A percentile compares a stretch with the other conserved stretches of the same genome.
These are phyloP conservation scores for Mitragyna speciosa DNA, from an alignment of 257 asterid species.

Conservation along the genomic window DNA sequence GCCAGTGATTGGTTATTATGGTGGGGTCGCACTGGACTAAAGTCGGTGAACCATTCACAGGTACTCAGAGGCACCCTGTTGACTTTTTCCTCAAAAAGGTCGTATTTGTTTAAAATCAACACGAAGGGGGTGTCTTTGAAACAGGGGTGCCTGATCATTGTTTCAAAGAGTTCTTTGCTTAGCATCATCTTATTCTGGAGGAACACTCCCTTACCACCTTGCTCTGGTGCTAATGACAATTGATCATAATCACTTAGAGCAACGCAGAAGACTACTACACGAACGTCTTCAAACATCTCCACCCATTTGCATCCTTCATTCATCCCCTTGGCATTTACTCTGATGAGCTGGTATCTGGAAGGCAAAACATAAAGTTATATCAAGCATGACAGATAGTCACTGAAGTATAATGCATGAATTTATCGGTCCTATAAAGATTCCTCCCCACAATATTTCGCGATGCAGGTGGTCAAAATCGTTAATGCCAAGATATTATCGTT, in stretches of 20 bases:
- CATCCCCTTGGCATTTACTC: slow-evolving; percentile 85
- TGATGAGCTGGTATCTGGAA: slow-evolving; percentile 78
- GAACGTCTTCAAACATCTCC: slow-evolving; percentile 95
- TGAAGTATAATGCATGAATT: background rate
- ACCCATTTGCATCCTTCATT: slow-evolving; percentile 91
- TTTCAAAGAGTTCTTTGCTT: slow-evolving; percentile 66
- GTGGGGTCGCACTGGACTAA: slow-evolving; percentile 67
- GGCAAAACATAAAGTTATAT: slow-evolving; percentile 3
- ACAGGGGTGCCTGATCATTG: slow-evolving; percentile 68
- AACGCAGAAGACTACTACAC: slow-evolving; percentile 69
- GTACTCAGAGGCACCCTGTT: slow-evolving; percentile 54
- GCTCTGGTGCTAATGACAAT: slow-evolving; percentile 46
- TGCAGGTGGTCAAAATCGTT: background rate
- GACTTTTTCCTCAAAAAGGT: slow-evolving; percentile 78
- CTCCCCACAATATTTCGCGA: background rate
- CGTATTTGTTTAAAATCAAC: slow-evolving; percentile 78
- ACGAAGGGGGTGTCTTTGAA: slow-evolving; percentile 82
- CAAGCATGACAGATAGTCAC: background rate
- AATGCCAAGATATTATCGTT: background rate
- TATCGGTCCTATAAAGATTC: background rate
- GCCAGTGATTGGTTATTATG: slow-evolving; percentile 72
- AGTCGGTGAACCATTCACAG: slow-evolving; percentile 85
- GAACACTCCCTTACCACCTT: slow-evolving; percentile 30
- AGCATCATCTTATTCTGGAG: slow-evolving; percentile 87
- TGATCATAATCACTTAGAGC: slow-evolving; percentile 87